Evolutionary conservation across 2,329 filamentous ascomycete genomes (phyloP).

Genomic region (Claviceps sp.): DNA sequence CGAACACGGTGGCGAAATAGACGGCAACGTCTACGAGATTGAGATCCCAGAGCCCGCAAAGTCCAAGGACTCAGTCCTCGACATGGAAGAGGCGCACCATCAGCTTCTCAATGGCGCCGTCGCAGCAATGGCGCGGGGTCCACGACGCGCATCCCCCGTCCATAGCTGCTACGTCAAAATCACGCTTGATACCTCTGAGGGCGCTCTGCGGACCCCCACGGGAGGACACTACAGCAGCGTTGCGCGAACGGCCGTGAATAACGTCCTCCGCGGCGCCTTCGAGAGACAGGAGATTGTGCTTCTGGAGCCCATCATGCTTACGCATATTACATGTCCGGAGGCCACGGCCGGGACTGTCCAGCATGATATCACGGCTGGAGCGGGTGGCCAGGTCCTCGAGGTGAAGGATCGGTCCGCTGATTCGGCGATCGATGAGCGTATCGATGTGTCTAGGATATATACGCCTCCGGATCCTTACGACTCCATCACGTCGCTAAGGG

Average conservation of each 20-base stretch:
- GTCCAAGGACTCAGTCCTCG: slow-evolving; percentile 34
- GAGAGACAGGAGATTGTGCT: slow-evolving; percentile 44
- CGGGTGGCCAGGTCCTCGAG: slow-evolving; percentile 60
- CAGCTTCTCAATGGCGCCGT: slow-evolving; percentile 66
- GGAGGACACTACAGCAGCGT: slow-evolving; percentile 56
- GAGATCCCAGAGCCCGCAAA: slow-evolving; percentile 36
- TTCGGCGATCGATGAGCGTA: slow-evolving; percentile 24
- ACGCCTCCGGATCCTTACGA: slow-evolving; percentile 75
- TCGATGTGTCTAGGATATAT: slow-evolving; percentile 68
- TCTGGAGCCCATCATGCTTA: slow-evolving; percentile 90
- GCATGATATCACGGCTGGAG: slow-evolving; percentile 62
- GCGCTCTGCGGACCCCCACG: slow-evolving; percentile 41
- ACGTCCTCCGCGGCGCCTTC: slow-evolving; percentile 51
- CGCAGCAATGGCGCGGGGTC: slow-evolving; percentile 74
- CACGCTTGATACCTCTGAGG: slow-evolving; percentile 50
- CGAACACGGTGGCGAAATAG: slow-evolving; percentile 36
- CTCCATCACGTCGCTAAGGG: slow-evolving; percentile 41
- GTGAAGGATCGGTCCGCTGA: slow-evolving; percentile 42
- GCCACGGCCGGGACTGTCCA: slow-evolving; percentile 67
- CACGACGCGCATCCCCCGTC: slow-evolving; percentile 65
- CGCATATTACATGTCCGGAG: slow-evolving; percentile 76
- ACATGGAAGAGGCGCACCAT: slow-evolving; percentile 35
- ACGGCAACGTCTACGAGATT: slow-evolving; percentile 57
- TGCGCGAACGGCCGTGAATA: slow-evolving; percentile 48
- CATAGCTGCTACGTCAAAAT: slow-evolving; percentile 62